Percentiles rank a stretch among this genome's conserved stretches.
Evolutionary conservation across 768 basidiomycete genomes (phyloP).

Genomic region (Suillus paluster): DNA sequence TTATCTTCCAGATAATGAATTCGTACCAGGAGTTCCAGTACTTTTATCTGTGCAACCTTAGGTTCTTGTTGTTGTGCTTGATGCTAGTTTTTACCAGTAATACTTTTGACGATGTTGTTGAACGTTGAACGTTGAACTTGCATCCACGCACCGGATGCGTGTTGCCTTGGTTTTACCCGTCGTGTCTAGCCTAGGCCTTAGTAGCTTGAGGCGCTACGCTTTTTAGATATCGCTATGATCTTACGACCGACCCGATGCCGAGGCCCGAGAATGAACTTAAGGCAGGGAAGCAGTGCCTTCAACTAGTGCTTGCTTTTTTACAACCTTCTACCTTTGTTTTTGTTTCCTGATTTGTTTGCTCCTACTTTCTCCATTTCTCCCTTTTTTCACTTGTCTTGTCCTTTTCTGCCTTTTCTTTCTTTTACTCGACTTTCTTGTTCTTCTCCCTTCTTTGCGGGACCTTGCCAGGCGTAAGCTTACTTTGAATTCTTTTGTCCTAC

Average conservation of each 20-base stretch:
- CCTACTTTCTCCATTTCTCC: background rate
- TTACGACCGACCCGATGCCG: background rate
- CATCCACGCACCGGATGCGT: no score
- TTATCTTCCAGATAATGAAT: background rate
- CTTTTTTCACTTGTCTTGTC: slow-evolving; percentile 4
- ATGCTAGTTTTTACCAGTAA: background rate
- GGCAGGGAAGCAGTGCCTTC: slow-evolving; percentile 1
- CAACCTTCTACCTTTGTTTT: slow-evolving; percentile 17
- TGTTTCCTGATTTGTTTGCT: slow-evolving; percentile 1
- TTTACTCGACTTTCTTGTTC: background rate
- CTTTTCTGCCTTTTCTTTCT: slow-evolving; percentile 5
- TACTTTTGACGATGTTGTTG: background rate
- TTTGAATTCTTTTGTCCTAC: background rate
- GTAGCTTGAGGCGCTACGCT: no score
- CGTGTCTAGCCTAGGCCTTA: background rate
- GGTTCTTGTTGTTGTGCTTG: background rate
- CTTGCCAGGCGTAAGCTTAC: background rate
- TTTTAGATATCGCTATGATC: background rate
- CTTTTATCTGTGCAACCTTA: background rate
- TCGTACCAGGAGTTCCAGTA: background rate
- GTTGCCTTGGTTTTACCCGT: background rate
- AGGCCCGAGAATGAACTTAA: background rate
- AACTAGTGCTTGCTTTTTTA: slow-evolving; percentile 47
- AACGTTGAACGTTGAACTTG: no score
- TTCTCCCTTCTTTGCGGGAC: background rate